phyloP scores from a whole-genome alignment of 176 grass and related monocot species.

The barley (Hordeum vulgare) region DNA sequence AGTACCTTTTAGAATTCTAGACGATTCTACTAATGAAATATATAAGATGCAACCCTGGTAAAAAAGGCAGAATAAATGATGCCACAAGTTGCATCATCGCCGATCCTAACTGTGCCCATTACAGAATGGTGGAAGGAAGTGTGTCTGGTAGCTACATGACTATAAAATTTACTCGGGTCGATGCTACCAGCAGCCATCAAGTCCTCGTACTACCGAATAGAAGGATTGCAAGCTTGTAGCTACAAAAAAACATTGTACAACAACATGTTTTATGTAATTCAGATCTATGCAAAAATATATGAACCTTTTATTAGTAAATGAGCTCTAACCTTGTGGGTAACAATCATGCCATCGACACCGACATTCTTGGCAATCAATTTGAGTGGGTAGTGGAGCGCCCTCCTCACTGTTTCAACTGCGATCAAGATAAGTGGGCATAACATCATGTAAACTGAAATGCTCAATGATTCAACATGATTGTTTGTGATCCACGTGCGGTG shows the following conservation, averaged over 20 bases:
- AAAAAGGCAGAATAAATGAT: background rate
- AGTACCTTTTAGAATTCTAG: no score
- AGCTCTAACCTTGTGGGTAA: conserved; percentile 67
- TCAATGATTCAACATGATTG: background rate
- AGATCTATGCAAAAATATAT: background rate
- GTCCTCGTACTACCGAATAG: conserved; percentile 82
- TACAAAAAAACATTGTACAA: conserved; percentile 59
- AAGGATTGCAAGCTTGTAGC: conserved; percentile 92
- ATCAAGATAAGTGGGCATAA: conserved; percentile 33
- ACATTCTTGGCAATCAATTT: conserved; percentile 98
- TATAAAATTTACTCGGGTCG: conserved; percentile 85
- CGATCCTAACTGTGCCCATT: background rate
- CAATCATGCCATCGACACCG: conserved; percentile 88
- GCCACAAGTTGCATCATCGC: background rate
- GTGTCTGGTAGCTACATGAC: background rate
- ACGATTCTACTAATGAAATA: background rate
- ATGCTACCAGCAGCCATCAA: conserved; percentile 99
- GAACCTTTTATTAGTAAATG: background rate
- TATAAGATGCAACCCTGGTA: background rate
- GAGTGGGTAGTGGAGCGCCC: conserved; percentile 84
- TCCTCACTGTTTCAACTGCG: conserved; percentile 79
- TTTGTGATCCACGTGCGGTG: background rate
- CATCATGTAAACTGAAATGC: background rate
- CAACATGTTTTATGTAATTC: background rate
- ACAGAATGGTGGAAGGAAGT: background rate